Evolutionary conservation across 768 basidiomycete species (phyloP).

Genomic region (Tylopilus plumbeoviolaceoides): DNA sequence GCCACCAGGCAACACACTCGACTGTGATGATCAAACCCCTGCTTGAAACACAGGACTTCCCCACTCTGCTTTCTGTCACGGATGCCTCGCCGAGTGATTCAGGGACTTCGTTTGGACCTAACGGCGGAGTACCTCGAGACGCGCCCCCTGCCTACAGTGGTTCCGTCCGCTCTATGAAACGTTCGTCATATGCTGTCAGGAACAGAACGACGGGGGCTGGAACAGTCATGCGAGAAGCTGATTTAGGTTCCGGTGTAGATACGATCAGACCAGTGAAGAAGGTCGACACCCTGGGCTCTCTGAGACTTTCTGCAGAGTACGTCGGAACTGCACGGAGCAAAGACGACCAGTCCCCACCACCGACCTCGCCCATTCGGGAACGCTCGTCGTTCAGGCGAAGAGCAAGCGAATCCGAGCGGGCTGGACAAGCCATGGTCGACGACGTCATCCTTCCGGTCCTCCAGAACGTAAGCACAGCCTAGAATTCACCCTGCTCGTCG

Average conservation of each 20-base stretch:
- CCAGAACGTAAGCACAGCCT: constrained; percentile 51
- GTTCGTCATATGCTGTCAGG: constrained; percentile 78
- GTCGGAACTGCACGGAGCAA: constrained; percentile 64
- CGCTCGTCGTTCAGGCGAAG: constrained; percentile 42
- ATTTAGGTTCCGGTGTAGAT: constrained; percentile 82
- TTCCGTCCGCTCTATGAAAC: constrained; percentile 56
- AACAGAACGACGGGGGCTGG: constrained; percentile 58
- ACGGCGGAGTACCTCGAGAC: constrained; percentile 39
- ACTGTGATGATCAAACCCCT: constrained; percentile 62
- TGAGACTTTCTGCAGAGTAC: constrained; percentile 74
- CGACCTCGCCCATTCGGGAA: constrained; percentile 44
- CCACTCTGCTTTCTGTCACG: constrained; percentile 35
- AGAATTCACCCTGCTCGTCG: neutral
- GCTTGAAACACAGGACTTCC: constrained; percentile 39
- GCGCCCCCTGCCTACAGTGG: constrained; percentile 73
- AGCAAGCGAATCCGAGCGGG: constrained; percentile 56
- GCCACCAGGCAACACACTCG: constrained; percentile 57
- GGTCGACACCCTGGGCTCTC: constrained; percentile 74
- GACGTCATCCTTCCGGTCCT: constrained; percentile 82
- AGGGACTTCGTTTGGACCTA: constrained; percentile 32
- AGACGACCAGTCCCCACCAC: constrained; percentile 43
- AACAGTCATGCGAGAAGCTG: constrained; percentile 73
- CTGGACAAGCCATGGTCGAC: constrained; percentile 68
- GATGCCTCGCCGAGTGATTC: constrained; percentile 41
- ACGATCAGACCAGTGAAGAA: constrained; percentile 94